These are phyloP conservation scores for Aspergillus sp. DNA, from an alignment of 2,329 filamentous ascomycete species.

Conservation along the genomic window DNA sequence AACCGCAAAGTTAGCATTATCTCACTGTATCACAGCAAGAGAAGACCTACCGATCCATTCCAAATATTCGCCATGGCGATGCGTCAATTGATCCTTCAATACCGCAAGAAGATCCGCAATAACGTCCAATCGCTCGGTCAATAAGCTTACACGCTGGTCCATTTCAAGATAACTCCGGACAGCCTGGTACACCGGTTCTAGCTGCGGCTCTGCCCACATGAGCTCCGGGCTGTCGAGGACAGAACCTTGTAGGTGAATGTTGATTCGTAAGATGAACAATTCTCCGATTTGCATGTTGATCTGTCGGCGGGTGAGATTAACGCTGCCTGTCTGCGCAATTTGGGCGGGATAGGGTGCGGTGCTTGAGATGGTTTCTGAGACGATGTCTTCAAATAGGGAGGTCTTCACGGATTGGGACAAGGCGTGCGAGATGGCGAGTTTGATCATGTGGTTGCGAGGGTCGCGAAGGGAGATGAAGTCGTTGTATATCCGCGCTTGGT, in stretches of 20 bases:
- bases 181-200: constrained; percentile 93
- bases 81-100: constrained; percentile 88
- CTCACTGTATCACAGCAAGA: neutral
- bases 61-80: constrained; percentile 81
- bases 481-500: constrained; percentile 98
- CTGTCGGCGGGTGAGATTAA: constrained; percentile 76
- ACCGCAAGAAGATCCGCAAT: constrained; percentile 90
- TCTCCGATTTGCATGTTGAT: constrained; percentile 99
- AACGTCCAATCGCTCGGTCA: constrained; percentile 86
- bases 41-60: constrained; percentile 73
- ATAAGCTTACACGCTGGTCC: constrained; percentile 83
- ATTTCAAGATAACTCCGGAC: constrained; percentile 95
- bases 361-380: constrained; percentile 85
- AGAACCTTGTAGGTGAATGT: constrained; percentile 94
- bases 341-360: constrained; percentile 90
- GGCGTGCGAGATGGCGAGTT: constrained; percentile 91
- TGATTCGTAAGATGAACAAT: constrained; percentile 94
- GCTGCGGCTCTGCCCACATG: constrained; percentile 96
- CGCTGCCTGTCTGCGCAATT: constrained; percentile 87
- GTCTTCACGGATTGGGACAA: constrained; percentile 96
- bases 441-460: constrained; percentile 96
- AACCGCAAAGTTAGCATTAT: neutral
- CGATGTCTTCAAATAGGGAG: constrained; percentile 89
- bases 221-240: constrained; percentile 95
- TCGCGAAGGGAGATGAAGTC: constrained; percentile 95